Conservation (phyloP, 768 basidiomycete species). For the Agaricus blazei region DNA sequence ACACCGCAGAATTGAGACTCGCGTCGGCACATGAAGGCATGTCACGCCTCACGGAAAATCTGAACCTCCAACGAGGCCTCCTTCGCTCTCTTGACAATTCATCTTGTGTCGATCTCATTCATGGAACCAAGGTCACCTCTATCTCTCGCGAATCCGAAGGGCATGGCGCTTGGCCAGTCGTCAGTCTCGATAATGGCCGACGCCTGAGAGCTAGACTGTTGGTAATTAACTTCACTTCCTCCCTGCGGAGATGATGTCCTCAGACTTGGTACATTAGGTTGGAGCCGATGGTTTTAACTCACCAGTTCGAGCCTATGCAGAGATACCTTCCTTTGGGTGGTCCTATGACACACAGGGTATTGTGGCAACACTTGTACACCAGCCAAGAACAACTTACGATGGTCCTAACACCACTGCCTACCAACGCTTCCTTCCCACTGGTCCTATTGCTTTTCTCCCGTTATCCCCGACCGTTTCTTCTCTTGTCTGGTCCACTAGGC, state of each 20-base stretch:
- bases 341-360: slow-evolving; percentile 85
- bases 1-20: slow-evolving; percentile 42
- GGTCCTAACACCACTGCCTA: slow-evolving; percentile 76
- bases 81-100: slow-evolving; percentile 53
- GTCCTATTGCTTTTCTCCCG: slow-evolving; percentile 93
- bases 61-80: slow-evolving; percentile 87
- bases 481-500: slow-evolving; percentile 91
- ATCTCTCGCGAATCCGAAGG: slow-evolving; percentile 53
- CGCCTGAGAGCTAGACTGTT: slow-evolving; percentile 69
- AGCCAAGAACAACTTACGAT: slow-evolving; percentile 57
- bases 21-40: slow-evolving; percentile 38
- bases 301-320: slow-evolving; percentile 82
- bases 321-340: slow-evolving; percentile 88
- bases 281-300: slow-evolving; percentile 97
- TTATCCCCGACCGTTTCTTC: slow-evolving; percentile 75
- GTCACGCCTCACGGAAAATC: slow-evolving; percentile 86
- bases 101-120: slow-evolving; percentile 57
- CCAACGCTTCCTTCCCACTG: slow-evolving; percentile 92
- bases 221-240: slow-evolving; percentile 34
- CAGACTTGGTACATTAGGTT: slow-evolving; percentile 41
- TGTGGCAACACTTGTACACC: slow-evolving; percentile 82
- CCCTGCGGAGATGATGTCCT: not conserved
- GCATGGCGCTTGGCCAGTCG: slow-evolving; percentile 71
- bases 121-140: slow-evolving; percentile 68
- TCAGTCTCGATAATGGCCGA: slow-evolving; percentile 66